Conservation (phyloP, 2,329 filamentous ascomycete genomes). For the Diatrype stigma region DNA sequence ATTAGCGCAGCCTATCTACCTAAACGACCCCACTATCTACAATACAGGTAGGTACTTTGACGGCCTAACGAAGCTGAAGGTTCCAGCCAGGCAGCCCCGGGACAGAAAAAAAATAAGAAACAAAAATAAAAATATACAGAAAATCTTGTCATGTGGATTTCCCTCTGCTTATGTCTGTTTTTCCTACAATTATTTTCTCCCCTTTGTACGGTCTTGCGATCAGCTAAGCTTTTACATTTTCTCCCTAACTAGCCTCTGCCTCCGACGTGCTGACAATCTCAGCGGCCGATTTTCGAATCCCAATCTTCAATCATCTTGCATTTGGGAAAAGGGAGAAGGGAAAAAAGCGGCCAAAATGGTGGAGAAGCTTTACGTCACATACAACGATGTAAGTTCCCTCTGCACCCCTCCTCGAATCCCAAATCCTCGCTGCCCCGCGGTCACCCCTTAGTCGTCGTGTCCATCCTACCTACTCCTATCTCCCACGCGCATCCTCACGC, state of each 20-base stretch:
- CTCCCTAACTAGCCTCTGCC: too few species aligned
- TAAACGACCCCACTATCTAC: not conserved
- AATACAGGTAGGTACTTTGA: not conserved
- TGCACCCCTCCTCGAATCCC: constrained; percentile 3
- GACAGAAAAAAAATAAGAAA: too few species aligned
- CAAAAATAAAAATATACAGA: not conserved
- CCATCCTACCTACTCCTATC: too few species aligned
- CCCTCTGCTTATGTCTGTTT: not conserved
- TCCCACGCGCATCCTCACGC: too few species aligned
- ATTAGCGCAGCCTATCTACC: too few species aligned
- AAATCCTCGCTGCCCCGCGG: constrained; percentile 12
- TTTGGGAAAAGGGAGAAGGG: not conserved
- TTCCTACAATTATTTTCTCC: too few species aligned
- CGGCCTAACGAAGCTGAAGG: not conserved
- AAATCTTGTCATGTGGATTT: not conserved
- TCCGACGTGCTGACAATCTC: too few species aligned
- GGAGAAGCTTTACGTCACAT: constrained; percentile 84
- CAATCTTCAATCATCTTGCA: not conserved
- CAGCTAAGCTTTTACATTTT: too few species aligned
- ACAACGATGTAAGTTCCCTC: constrained; percentile 70
- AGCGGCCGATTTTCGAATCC: not conserved
- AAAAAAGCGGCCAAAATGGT: constrained; percentile 58
- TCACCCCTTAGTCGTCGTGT: not conserved
- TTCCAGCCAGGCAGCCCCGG: too few species aligned
- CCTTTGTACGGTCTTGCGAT: too few species aligned